Conservation (phyloP, 805 yeast species). For the Nakazawaea populi region DNA sequence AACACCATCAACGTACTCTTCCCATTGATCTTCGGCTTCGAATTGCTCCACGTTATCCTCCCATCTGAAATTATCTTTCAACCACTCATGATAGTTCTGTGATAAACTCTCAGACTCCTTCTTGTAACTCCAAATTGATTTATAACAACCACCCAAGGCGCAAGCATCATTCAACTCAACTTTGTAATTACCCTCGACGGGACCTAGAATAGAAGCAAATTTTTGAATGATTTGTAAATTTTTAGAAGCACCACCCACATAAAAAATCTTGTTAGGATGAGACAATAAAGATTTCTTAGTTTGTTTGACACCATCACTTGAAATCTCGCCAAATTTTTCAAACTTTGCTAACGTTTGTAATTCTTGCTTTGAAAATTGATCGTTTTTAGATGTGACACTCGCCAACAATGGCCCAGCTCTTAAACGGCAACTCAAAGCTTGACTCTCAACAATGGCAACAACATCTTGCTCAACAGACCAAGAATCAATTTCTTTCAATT, state of each 20-base stretch:
- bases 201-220: conserved; percentile 68
- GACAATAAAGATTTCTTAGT: conserved; percentile 35
- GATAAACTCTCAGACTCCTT: conserved; percentile 23
- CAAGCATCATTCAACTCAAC: conserved; percentile 85
- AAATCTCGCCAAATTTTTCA: conserved; percentile 33
- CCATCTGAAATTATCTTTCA: conserved; percentile 42
- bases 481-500: conserved; percentile 22
- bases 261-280: conserved; percentile 65
- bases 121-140: conserved; percentile 67
- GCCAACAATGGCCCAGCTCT: conserved; percentile 76
- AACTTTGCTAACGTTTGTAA: conserved; percentile 18
- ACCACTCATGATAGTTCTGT: conserved; percentile 37
- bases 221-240: conserved; percentile 62
- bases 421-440: conserved; percentile 77
- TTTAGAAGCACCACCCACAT: conserved; percentile 84
- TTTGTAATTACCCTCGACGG: conserved; percentile 56
- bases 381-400: conserved; percentile 11
- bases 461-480: conserved; percentile 63
- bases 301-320: conserved; percentile 47
- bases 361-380: conserved; percentile 10
- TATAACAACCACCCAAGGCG: conserved; percentile 87
- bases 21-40: conserved; percentile 38
- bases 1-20: conserved; percentile 43
- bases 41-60: conserved; percentile 38
- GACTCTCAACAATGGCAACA: conserved; percentile 75